Base-by-base conservation (phyloP, 2,329 filamentous ascomycete genomes). In the Zarea fungicola region DNA sequence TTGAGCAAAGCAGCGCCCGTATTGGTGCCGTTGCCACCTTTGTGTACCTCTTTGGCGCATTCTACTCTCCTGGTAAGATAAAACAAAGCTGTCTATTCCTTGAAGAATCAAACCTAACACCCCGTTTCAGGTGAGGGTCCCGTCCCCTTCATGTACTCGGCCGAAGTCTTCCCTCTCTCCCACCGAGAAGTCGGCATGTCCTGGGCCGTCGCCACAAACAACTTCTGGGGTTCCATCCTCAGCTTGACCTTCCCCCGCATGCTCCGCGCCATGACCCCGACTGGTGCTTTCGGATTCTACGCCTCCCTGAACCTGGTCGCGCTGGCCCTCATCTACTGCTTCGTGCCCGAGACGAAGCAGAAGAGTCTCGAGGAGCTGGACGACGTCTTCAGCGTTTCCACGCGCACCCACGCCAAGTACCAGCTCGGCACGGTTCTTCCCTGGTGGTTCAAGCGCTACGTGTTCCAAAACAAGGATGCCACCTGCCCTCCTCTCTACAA, bases 301-400 rank as follows among this genome's bases (percentile, higher is more conserved):
- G 73, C 65, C 13, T 78, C 66, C 0, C 65, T 85, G 7, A 87
- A 86, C 54, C 55, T 83, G 4, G 58, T 78, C 2, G 82, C 81
- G 0, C 69, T 84, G 14, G 50, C 80, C 21, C 77, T 86, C 69
- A 84, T 85, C 54, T 84, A 83, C 67, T 67, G 84, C 34, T 78
- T 75, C 60, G 64, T 80, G 1, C 77, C 76, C 1, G 77, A 80
- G 59, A 79, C 76, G 4, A 80, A 77, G 63, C 61, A 52, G 31
- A 52, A 49, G 3, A 35, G 45, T 11, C 4, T 39, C 9, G 69
- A 71, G 47, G 69, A 72, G 51, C 59, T 70, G 4, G 68, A 70
- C 41, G 65, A 64, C 45, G 60, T 70, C 16, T 70, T 70, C 50
- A 60, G 59, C 1, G 60, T 70, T 10, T 60, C 66, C 0, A 68